These are phyloP conservation scores for Ceratocystis eucalypticola DNA, from an alignment of 2,329 filamentous ascomycete species.

Conservation along the genomic window DNA sequence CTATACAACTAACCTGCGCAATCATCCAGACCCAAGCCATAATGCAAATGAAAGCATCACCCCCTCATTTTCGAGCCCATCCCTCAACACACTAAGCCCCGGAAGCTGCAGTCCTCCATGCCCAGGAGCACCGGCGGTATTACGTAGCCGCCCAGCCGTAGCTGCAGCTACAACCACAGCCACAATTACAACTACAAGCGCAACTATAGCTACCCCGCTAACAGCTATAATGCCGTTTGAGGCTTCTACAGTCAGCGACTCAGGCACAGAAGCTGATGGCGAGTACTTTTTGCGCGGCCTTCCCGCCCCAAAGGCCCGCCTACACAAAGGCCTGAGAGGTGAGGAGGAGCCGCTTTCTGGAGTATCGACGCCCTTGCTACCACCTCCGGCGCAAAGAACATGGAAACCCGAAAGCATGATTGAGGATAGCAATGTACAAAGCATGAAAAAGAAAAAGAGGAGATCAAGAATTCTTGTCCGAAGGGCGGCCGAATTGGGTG, in stretches of 20 bases:
- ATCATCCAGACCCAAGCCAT: no score
- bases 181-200: neutral
- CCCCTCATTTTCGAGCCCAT: neutral
- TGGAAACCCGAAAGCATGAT: constrained; percentile 24
- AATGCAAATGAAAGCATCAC: neutral
- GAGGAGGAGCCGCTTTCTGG: constrained; percentile 41
- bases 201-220: neutral
- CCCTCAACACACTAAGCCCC: neutral
- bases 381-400: constrained; percentile 29
- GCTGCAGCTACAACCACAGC: neutral
- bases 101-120: neutral
- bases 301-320: constrained; percentile 59
- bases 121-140: neutral
- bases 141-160: neutral
- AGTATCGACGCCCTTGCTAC: constrained; percentile 41
- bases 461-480: constrained; percentile 40
- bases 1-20: no score
- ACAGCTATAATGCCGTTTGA: neutral
- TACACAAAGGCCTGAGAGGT: constrained; percentile 65
- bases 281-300: constrained; percentile 78
- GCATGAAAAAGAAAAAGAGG: constrained; percentile 23
- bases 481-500: constrained; percentile 38
- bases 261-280: constrained; percentile 89
- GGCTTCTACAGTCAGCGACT: constrained; percentile 47
- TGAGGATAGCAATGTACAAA: constrained; percentile 11